These are phyloP conservation scores for Globisporangium canariense DNA, from an alignment of 352 stramenopile species.

Conservation along the genomic window DNA sequence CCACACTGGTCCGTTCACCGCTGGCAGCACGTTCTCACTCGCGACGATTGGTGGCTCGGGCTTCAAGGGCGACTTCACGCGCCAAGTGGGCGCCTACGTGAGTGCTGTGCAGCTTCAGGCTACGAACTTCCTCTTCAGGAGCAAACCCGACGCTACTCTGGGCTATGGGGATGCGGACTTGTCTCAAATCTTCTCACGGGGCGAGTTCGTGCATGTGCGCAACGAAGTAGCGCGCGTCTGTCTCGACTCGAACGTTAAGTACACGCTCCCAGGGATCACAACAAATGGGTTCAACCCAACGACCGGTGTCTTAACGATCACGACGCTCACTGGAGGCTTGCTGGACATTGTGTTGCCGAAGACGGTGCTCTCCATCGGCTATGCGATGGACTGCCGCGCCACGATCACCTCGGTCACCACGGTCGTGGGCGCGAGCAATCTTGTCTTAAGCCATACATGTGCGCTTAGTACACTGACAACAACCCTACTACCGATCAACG, in stretches of 20 bases:
- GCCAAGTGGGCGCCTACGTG: slow-evolving; percentile 46
- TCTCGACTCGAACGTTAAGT: slow-evolving; percentile 53
- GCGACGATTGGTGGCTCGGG: slow-evolving; percentile 39
- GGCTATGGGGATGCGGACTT: slow-evolving; percentile 41
- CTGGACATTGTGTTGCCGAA: slow-evolving; percentile 27
- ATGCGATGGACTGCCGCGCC: slow-evolving; percentile 29
- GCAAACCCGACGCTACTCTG: slow-evolving; percentile 28
- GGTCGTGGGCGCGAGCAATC: slow-evolving; percentile 18
- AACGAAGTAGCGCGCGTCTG: slow-evolving; percentile 63
- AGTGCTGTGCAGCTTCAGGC: slow-evolving; percentile 29
- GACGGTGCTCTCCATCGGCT: slow-evolving; percentile 42
- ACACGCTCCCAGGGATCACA: slow-evolving; percentile 36
- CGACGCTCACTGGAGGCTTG: slow-evolving; percentile 26
- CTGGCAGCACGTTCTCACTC: slow-evolving; percentile 64
- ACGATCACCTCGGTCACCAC: slow-evolving; percentile 15
- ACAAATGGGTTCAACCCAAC: slow-evolving; percentile 27
- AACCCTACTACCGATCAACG: slow-evolving; percentile 25
- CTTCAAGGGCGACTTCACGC: slow-evolving; percentile 46
- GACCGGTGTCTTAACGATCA: slow-evolving; percentile 36
- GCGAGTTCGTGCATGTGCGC: slow-evolving; percentile 57
- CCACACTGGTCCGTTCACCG: slow-evolving; percentile 59
- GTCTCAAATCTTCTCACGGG: slow-evolving; percentile 41
- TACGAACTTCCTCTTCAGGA: slow-evolving; percentile 47
- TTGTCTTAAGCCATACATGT: slow-evolving; percentile 37
- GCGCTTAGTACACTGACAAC: slow-evolving; percentile 20